Percentiles rank a stretch among this genome's conserved stretches.
phyloP scores from a whole-genome alignment of 2,329 filamentous ascomycete genomes.

The Colletotrichum sp. region DNA sequence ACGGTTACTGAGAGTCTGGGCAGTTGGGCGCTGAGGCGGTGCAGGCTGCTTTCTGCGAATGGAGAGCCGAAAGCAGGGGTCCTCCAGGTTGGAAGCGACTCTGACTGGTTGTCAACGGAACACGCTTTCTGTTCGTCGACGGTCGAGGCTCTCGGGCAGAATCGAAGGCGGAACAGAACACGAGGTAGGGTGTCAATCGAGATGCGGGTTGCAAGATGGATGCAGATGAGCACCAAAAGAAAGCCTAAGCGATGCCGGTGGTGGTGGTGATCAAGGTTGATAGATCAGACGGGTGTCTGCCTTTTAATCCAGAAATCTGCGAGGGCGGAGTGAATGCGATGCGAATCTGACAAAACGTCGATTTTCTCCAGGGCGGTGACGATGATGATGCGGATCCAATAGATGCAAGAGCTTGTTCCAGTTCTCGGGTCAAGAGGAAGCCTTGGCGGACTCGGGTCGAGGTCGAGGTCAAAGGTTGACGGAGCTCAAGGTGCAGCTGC shows the following conservation, averaged over 20 bases:
- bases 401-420: background rate
- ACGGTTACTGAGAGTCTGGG: background rate
- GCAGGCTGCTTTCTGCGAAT: slow-evolving; percentile 18
- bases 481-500: background rate
- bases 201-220: background rate
- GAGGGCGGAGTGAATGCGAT: background rate
- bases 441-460: background rate
- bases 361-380: background rate
- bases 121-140: slow-evolving; percentile 8
- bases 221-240: background rate
- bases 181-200: slow-evolving; percentile 6
- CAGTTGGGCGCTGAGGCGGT: slow-evolving; percentile 16
- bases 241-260: background rate
- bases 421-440: background rate
- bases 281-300: background rate
- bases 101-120: background rate
- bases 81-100: background rate
- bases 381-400: background rate
- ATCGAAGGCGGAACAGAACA: slow-evolving; percentile 13
- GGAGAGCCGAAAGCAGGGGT: slow-evolving; percentile 19
- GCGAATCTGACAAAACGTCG: background rate
- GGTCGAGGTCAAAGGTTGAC: background rate
- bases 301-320: slow-evolving; percentile 1
- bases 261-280: background rate
- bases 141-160: slow-evolving; percentile 19